Evolutionary conservation across 768 basidiomycete genomes (phyloP).

Genomic region (Hydnomerulius pinastri): DNA sequence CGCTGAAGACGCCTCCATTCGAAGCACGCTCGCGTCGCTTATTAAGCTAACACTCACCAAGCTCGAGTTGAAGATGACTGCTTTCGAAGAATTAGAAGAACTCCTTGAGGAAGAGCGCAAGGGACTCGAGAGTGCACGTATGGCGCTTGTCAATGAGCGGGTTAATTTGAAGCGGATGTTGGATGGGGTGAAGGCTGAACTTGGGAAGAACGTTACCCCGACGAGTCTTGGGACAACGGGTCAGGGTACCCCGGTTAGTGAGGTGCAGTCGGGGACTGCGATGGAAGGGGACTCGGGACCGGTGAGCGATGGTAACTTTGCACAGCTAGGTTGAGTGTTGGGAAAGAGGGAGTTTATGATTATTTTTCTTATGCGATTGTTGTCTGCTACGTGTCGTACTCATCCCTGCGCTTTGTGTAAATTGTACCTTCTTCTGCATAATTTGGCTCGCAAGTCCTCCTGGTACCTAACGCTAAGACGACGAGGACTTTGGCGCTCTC

Average conservation of each 20-base stretch:
- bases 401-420: not conserved
- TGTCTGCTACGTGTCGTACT: conserved; percentile 1
- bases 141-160: conserved; percentile 80
- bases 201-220: conserved; percentile 51
- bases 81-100: conserved; percentile 94
- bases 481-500: too few relatives aligned
- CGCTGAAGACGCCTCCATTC: conserved; percentile 82
- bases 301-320: conserved; percentile 52
- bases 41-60: conserved; percentile 86
- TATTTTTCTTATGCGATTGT: conserved; percentile 28
- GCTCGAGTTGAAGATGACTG: conserved; percentile 91
- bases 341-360: conserved; percentile 19
- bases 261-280: conserved; percentile 47
- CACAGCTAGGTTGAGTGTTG: conserved; percentile 44
- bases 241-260: conserved; percentile 58
- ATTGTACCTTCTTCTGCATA: conserved; percentile 4
- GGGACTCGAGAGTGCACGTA: conserved; percentile 77
- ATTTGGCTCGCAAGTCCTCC: too few relatives aligned
- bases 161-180: conserved; percentile 69
- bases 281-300: conserved; percentile 59
- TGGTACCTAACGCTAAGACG: too few relatives aligned
- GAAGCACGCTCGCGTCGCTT: conserved; percentile 74
- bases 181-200: conserved; percentile 65
- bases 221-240: conserved; percentile 54
- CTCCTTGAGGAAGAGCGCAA: conserved; percentile 89